Conservation (phyloP, 1,284 basidiomycete species). For the Schizophyllum amplum region DNA sequence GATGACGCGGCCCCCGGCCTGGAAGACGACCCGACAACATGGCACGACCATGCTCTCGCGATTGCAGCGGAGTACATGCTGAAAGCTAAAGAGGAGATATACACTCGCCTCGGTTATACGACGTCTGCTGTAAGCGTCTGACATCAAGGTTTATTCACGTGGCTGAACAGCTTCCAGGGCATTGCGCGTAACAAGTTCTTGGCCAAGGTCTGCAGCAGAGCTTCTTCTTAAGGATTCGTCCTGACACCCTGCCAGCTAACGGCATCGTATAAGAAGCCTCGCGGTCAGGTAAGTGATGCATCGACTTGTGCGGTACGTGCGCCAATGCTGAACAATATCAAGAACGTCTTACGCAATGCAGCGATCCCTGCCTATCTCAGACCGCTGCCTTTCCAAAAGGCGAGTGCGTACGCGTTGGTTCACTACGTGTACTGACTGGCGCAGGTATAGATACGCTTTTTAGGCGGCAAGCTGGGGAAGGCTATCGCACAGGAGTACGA, state of each 20-base stretch:
- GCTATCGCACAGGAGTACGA: slow-evolving; percentile 85
- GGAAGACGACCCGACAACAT: slow-evolving; percentile 38
- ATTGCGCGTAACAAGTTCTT: slow-evolving; percentile 92
- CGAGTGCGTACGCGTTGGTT: slow-evolving; percentile 23
- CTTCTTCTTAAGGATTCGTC: not conserved
- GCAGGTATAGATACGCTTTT: slow-evolving; percentile 76
- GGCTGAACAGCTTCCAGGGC: slow-evolving; percentile 41
- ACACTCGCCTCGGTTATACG: slow-evolving; percentile 78
- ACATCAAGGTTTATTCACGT: not conserved
- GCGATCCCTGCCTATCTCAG: slow-evolving; percentile 78
- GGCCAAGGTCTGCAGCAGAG: slow-evolving; percentile 60
- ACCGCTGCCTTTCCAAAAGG: slow-evolving; percentile 85
- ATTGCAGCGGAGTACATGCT: slow-evolving; percentile 87
- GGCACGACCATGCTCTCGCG: slow-evolving; percentile 91
- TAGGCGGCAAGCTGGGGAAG: slow-evolving; percentile 92
- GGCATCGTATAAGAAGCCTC: slow-evolving; percentile 86
- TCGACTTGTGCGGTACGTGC: too few species aligned
- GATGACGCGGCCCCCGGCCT: slow-evolving; percentile 15
- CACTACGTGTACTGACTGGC: not conserved
- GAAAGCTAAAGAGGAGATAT: slow-evolving; percentile 65
- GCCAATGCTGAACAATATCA: too few species aligned
- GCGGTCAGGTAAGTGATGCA: slow-evolving; percentile 55
- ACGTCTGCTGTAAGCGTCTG: slow-evolving; percentile 73
- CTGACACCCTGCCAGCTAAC: slow-evolving; percentile 46
- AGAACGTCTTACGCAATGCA: slow-evolving; percentile 79